A percentile compares a stretch with the other conserved stretches of the same genome.
Conservation (phyloP, 805 yeast species). For the Saccharomycopsis sp. region DNA sequence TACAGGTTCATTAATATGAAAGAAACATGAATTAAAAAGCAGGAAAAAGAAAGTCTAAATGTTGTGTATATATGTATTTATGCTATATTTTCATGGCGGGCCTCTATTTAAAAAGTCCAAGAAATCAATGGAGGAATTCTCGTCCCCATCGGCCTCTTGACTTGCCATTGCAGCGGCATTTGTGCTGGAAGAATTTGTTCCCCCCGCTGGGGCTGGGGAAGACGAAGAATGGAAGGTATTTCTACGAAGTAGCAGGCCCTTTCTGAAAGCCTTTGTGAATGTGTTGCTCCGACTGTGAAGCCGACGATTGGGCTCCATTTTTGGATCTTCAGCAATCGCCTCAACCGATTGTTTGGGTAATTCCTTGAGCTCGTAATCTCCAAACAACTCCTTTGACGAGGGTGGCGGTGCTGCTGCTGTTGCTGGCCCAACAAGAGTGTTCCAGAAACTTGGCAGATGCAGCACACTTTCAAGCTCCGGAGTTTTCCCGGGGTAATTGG, state of each 20-base stretch:
- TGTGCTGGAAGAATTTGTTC: background rate
- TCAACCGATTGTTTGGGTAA: too few relatives aligned
- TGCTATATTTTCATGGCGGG: constrained; percentile 26
- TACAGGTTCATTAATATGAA: too few relatives aligned
- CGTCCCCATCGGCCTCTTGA: constrained; percentile 16
- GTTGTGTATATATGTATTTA: too few relatives aligned
- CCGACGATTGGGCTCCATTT: background rate
- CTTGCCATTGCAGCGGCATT: background rate
- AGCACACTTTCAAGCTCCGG: background rate
- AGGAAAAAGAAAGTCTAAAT: too few relatives aligned
- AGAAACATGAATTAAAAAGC: too few relatives aligned
- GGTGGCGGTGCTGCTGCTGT: too few relatives aligned
- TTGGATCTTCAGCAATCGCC: background rate
- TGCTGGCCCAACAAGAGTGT: background rate
- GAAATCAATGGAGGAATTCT: constrained; percentile 35
- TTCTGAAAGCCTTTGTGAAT: background rate
- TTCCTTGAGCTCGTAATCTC: constrained; percentile 11
- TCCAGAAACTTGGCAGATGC: background rate
- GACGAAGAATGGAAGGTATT: too few relatives aligned
- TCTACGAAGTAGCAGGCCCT: background rate
- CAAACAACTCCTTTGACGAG: background rate
- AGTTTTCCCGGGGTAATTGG: too few relatives aligned
- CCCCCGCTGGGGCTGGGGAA: too few relatives aligned
- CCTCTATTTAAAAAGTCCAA: constrained; percentile 39
- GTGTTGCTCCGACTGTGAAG: constrained; percentile 3